Evolutionary conservation across 257 asterid genomes (phyloP), one percentile per base, ranked within the genome.

Genomic region (Thymus quinquecostatus): DNA sequence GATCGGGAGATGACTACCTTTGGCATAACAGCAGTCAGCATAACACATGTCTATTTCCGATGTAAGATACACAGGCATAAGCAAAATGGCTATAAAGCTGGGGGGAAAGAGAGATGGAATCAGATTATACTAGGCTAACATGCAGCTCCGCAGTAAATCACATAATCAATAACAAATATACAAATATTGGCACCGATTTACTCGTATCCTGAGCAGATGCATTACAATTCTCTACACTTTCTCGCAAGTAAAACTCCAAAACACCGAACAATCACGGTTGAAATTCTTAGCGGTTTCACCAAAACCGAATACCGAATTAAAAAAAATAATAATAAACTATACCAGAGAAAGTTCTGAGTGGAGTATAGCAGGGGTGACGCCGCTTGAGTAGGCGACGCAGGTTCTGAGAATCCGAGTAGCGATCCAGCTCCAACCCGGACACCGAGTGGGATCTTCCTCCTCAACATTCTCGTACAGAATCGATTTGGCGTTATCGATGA

Each of bases 311-410:
- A 59, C 0, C 50, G 21, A 21, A 21, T 21, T 21, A 21, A 21
- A 21, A 21, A 21, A 21, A 21, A 21, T 21, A 21, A 21, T 21
- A 21, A 21, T 21, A 21, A 29, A 43, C 2, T 34, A 45, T 71
- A 92, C 97, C 96, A 68, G 94, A 81, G 88, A 84, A 58, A 94
- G 95, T 82, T 91, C 99, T 4, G 99, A 91, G 10, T 91, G 97
- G 67, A 95, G 91, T 82, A 94, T 89, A 11, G 99, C 98, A 51
- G 97, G 85, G 59, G 99, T 94, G 63, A 94, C 99, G 8, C 99
- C 99, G 43, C 97, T 91, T 10, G 99, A 88, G 75, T 89, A 91
- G 38, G 93, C 77, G 47, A 80, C 81, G 58, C 98, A 92, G 66
- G 89, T 88, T 76, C 75, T 86, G 55, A 95, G 98, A 63, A 91